Evolutionary conservation across 768 basidiomycete species (phyloP), one percentile per base, ranked within the genome.

Genomic region (Boletus sp.): DNA sequence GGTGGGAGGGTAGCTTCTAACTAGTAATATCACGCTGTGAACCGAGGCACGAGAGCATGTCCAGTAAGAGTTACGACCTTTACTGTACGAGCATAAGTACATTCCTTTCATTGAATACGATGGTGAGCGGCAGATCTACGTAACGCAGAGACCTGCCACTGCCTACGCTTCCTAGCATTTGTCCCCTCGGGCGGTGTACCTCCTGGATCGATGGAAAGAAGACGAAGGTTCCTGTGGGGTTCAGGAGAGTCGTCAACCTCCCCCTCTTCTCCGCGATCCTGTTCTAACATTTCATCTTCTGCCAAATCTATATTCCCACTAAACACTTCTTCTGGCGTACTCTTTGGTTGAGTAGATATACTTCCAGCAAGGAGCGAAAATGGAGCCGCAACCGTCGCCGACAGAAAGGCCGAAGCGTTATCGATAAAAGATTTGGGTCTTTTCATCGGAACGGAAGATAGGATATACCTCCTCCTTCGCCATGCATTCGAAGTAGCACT

Each of bases 241-340:
- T 87, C 85, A 5, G 73, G 74, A 14, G 87, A 84, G 64, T 93
- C 85, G 63, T 93, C 90, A 14, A 84, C 81, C 66, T 90, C 89
- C 3, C 80, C 84, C 53, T 90, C 90, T 68, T 88, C 88, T 7
- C 82, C 83, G 23, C 85, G 78, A 48, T 93, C 90, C 59, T 85
- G 83, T 55, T 93, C 90, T 50, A 90, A 65, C 17, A 91, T 78
- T 59, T 93, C 90, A 53, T 90, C 83, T 63, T 92, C 90, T 41
- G 77, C 72, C 57, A 93, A 64, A 61, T 93, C 90, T 52, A 90
- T 85, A 56, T 81, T 79, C 33, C 79, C 81, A 54, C 76, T 74
- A 62, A 83, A 84, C 30, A 90, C 84, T 33, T 85, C 81, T 46
- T 89, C 86, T 2, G 87, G 84, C 7, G 78, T 84, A 27, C 82